These are phyloP conservation scores for Zychaea mexicana DNA, from an alignment of 371 early-diverging fungal species.

Conservation along the genomic window DNA sequence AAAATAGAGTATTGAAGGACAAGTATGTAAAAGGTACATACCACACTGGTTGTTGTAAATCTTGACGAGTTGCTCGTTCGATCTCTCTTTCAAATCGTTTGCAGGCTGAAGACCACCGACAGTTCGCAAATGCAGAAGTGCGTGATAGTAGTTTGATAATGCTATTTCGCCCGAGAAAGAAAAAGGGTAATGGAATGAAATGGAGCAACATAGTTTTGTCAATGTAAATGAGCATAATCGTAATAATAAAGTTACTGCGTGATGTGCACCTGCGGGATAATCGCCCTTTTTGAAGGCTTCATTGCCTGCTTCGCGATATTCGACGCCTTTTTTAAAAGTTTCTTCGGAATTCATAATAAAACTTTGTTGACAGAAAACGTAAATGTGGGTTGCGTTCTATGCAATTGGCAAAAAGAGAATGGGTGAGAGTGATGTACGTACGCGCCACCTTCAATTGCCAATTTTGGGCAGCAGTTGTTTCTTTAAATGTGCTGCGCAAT, in stretches of 20 bases:
- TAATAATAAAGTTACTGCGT: neutral
- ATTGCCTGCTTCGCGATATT: slow-evolving; percentile 39
- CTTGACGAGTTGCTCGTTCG: slow-evolving; percentile 38
- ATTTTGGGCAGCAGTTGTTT: too few species aligned
- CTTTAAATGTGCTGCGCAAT: too few species aligned
- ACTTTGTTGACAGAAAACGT: too few species aligned
- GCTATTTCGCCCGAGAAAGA: slow-evolving; percentile 14
- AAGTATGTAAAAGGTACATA: too few species aligned
- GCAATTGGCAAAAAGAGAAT: too few species aligned
- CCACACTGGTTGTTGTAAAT: slow-evolving; percentile 53
- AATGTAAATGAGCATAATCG: neutral
- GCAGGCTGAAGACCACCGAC: slow-evolving; percentile 33
- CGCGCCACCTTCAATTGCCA: too few species aligned
- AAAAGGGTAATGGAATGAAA: neutral
- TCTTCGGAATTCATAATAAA: neutral
- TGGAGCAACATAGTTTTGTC: neutral
- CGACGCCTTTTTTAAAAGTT: slow-evolving; percentile 28
- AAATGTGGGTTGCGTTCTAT: too few species aligned
- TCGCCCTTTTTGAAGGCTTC: slow-evolving; percentile 36
- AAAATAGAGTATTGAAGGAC: too few species aligned
- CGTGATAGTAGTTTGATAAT: slow-evolving; percentile 36
- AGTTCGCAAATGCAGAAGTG: slow-evolving; percentile 39
- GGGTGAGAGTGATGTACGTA: too few species aligned
- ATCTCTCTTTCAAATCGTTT: slow-evolving; percentile 19
- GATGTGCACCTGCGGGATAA: slow-evolving; percentile 35